Conservation (phyloP, 2,329 filamentous ascomycete genomes). For the Colletotrichum destructivum region DNA sequence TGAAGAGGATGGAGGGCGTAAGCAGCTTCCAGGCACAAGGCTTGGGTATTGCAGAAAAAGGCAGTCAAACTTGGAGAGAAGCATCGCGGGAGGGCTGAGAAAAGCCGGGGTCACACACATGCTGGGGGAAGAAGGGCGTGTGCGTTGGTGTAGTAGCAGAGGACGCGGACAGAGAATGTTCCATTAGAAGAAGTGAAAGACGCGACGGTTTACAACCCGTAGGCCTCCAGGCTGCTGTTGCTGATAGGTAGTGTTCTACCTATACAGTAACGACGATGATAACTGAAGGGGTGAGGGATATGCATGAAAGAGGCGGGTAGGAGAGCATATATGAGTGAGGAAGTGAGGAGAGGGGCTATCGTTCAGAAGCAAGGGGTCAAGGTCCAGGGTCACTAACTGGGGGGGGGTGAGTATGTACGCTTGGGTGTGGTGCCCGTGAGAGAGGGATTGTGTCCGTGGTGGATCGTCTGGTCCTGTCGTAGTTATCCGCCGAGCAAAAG, state of each 20-base stretch:
- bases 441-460: constrained; percentile 38
- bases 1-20: not conserved
- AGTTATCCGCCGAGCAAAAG: constrained; percentile 16
- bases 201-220: constrained; percentile 4
- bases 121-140: not conserved
- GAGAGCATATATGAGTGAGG: constrained; percentile 7
- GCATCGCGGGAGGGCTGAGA: constrained; percentile 18
- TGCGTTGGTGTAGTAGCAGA: not conserved
- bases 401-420: not conserved
- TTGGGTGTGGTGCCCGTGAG: constrained; percentile 13
- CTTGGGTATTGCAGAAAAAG: constrained; percentile 17
- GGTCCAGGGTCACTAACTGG: constrained; percentile 1
- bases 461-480: constrained; percentile 39
- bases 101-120: not conserved
- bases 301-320: constrained; percentile 4
- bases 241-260: too few relatives aligned
- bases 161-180: constrained; percentile 7
- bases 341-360: constrained; percentile 7
- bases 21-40: not conserved
- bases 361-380: constrained; percentile 8
- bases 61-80: constrained; percentile 1
- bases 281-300: constrained; percentile 8
- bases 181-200: not conserved
- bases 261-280: not conserved
- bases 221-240: constrained; percentile 8